Base-by-base conservation (phyloP, 257 asterid species). In the Solanum arcanum region DNA sequence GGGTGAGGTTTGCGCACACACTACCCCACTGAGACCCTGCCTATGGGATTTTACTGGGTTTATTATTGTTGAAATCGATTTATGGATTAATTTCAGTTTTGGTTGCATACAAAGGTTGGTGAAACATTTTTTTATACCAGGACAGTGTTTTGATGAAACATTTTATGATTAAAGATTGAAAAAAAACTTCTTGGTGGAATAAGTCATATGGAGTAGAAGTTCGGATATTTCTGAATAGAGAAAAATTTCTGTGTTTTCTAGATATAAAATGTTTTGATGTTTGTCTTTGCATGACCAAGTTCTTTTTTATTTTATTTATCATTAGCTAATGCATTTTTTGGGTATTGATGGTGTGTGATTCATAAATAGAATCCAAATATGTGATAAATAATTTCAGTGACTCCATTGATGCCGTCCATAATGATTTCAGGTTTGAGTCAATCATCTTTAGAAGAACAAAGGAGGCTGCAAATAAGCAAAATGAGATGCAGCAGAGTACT, bases 401-500 rank as follows among this genome's bases (percentile, higher is more conserved):
- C 72, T 20, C 35, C 35, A 5, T 21, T 37, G 73, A 41, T 49
- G 56, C 25, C 78, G 31, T 82, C 44, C 52, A 86, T 25, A 60
- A 47, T 89, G 83, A 88, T 90, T 89, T 87, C 90, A 97, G 99
- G 96, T 97, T 97, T 85, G 99, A 97, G 74, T 93, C 98, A 23
- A 91, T 97, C 88, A 93, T 95, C 7, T 92, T 97, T 88, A 93
- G 89, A 89, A 93, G 99, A 89, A 93, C 96, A 12, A 91, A 91
- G 90, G 98, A 94, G 81, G 90, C 93, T 16, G 98, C 99, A 25
- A 89, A 88, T 41, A 92, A 90, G 93, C 99, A 96, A 90, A 96
- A 95, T 39, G 95, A 86, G 84, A 96, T 95, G 99, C 99, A 93
- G 88, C 95, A 82, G 78, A 97, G 97, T 91, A 94, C 97, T 29